Conservation (phyloP, 2,329 filamentous ascomycete genomes). For the Aspergillus cejpii region DNA sequence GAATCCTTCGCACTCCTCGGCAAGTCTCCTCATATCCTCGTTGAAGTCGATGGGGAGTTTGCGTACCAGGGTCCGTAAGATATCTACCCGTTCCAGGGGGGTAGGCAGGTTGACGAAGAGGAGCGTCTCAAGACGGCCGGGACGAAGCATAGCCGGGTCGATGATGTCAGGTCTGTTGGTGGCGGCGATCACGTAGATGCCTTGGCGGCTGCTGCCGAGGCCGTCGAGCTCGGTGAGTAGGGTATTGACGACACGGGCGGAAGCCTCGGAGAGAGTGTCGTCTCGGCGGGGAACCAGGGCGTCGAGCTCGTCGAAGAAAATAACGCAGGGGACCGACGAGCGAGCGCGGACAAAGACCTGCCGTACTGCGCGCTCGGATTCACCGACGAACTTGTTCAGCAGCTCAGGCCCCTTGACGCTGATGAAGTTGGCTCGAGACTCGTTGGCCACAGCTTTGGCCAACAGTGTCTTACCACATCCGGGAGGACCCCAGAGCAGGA, state of each 20-base stretch:
- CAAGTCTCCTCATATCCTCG: constrained; percentile 56
- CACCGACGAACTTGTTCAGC: constrained; percentile 95
- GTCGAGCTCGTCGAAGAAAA: constrained; percentile 98
- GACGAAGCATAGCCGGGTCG: constrained; percentile 87
- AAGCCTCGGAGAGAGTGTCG: constrained; percentile 70
- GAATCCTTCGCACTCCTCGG: constrained; percentile 68
- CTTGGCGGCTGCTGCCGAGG: constrained; percentile 62
- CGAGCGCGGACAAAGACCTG: constrained; percentile 86
- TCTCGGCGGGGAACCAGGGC: constrained; percentile 81
- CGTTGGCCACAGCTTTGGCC: constrained; percentile 91
- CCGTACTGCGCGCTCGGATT: constrained; percentile 86
- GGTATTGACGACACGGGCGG: constrained; percentile 86
- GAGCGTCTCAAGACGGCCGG: constrained; percentile 79
- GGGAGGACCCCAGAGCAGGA: constrained; percentile 91
- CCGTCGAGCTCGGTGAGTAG: constrained; percentile 92
- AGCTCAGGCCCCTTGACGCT: constrained; percentile 94
- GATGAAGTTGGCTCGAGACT: constrained; percentile 95
- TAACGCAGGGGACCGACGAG: constrained; percentile 80
- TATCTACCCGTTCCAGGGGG: constrained; percentile 72
- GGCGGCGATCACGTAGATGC: constrained; percentile 90
- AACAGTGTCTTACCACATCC: constrained; percentile 95
- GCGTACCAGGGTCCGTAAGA: constrained; percentile 61
- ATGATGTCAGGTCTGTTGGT: constrained; percentile 97
- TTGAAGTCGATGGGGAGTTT: constrained; percentile 48
- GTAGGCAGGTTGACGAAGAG: constrained; percentile 84